phyloP scores from a whole-genome alignment of 2,329 filamentous ascomycete species.

The Aspergillus vadensis region DNA sequence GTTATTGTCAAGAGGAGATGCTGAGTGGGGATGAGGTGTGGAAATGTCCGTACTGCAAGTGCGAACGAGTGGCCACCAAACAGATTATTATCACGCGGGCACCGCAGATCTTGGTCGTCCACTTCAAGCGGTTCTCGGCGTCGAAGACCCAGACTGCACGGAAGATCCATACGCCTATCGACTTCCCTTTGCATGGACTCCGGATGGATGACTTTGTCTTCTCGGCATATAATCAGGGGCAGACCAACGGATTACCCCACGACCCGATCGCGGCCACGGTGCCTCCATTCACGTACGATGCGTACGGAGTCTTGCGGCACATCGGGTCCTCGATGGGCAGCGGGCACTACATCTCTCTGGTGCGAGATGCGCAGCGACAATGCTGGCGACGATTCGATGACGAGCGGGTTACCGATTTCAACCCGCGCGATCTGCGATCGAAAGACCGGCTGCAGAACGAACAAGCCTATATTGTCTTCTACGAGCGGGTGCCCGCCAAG shows the following conservation, averaged over 20 bases:
- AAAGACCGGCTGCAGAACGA: constrained; percentile 61
- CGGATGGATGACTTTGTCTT: constrained; percentile 64
- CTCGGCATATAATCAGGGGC: constrained; percentile 43
- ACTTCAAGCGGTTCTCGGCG: constrained; percentile 70
- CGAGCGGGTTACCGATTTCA: constrained; percentile 57
- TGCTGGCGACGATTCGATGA: constrained; percentile 67
- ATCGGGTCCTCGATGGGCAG: constrained; percentile 65
- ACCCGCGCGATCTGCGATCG: constrained; percentile 53
- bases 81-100: constrained; percentile 74
- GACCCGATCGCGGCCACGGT: constrained; percentile 51
- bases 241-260: constrained; percentile 57
- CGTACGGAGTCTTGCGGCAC: constrained; percentile 83
- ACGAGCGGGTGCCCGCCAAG: constrained; percentile 53
- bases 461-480: constrained; percentile 68
- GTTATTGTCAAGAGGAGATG: constrained; percentile 68
- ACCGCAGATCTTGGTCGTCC: constrained; percentile 76
- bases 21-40: constrained; percentile 68
- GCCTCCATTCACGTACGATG: constrained; percentile 73
- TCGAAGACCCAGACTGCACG: constrained; percentile 57
- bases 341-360: constrained; percentile 79
- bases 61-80: constrained; percentile 66
- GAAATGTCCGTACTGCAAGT: constrained; percentile 75
- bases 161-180: constrained; percentile 72
- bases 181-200: constrained; percentile 74
- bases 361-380: constrained; percentile 60